Conservation (phyloP, 768 basidiomycete genomes). For the Crepidotus variabilis region DNA sequence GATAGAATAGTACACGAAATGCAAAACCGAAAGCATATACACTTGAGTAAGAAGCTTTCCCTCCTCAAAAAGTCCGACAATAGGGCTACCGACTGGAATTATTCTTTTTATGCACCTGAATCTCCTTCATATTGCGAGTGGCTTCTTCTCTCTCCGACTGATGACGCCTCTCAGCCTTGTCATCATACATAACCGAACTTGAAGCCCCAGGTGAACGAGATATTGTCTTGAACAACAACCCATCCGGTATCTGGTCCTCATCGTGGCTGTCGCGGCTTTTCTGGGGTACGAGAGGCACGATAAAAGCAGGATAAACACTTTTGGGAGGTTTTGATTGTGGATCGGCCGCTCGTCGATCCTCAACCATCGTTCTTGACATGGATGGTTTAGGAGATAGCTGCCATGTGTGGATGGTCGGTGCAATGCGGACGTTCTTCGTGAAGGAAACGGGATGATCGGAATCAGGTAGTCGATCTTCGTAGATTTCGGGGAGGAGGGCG, state of each 20-base stretch:
- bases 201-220: neutral
- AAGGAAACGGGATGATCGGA: neutral
- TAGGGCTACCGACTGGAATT: too few species aligned
- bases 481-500: neutral
- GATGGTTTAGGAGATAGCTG: neutral
- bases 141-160: too few species aligned
- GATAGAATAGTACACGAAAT: too few species aligned
- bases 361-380: neutral
- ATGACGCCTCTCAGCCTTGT: neutral
- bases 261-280: neutral
- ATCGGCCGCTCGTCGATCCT: neutral
- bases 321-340: neutral
- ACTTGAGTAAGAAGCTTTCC: too few species aligned
- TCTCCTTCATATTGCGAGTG: too few species aligned
- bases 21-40: too few species aligned
- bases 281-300: neutral
- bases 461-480: neutral
- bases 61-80: too few species aligned
- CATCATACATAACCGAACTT: neutral
- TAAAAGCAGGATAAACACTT: neutral
- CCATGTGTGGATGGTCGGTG: neutral
- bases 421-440: neutral
- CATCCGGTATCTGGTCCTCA: neutral
- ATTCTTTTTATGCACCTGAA: too few species aligned
- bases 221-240: neutral